These are phyloP conservation scores for Coniochaeta sp. DNA, from an alignment of 2,329 filamentous ascomycete genomes.

Conservation along the genomic window DNA sequence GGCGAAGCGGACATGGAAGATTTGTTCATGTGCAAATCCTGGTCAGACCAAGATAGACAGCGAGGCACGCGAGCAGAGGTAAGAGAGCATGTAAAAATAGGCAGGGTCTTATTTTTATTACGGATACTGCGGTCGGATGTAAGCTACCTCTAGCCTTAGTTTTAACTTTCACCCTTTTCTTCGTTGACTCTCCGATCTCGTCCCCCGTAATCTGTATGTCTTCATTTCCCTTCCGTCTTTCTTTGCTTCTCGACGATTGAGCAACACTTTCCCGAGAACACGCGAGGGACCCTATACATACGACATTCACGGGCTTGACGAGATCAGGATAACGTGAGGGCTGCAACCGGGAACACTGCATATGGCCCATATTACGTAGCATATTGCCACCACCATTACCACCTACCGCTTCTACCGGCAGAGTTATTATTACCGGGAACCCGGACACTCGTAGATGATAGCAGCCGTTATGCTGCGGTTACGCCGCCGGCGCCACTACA, in stretches of 20 bases:
- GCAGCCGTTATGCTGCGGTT: neutral
- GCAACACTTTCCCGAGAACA: neutral
- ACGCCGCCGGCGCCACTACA: neutral
- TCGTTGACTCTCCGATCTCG: too few species aligned
- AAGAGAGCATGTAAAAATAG: neutral
- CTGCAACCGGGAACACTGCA: too few species aligned
- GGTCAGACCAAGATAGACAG: neutral
- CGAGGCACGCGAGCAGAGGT: neutral
- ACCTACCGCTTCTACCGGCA: too few species aligned
- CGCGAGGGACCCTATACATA: neutral
- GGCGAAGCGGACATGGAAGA: too few species aligned
- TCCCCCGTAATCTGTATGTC: neutral
- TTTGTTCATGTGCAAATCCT: neutral
- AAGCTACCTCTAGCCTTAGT: too few species aligned
- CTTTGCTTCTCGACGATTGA: neutral
- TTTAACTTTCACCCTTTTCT: too few species aligned
- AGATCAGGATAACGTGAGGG: too few species aligned
- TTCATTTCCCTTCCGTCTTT: neutral
- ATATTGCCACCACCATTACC: neutral
- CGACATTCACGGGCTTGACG: neutral
- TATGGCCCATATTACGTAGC: neutral
- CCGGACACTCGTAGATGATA: neutral
- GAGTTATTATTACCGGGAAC: too few species aligned
- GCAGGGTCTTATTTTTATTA: neutral
- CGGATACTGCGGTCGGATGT: neutral